A percentile compares a stretch with the other conserved stretches of the same genome.
Conservation (phyloP, 768 basidiomycete species). For the Nidula microcarpa region DNA sequence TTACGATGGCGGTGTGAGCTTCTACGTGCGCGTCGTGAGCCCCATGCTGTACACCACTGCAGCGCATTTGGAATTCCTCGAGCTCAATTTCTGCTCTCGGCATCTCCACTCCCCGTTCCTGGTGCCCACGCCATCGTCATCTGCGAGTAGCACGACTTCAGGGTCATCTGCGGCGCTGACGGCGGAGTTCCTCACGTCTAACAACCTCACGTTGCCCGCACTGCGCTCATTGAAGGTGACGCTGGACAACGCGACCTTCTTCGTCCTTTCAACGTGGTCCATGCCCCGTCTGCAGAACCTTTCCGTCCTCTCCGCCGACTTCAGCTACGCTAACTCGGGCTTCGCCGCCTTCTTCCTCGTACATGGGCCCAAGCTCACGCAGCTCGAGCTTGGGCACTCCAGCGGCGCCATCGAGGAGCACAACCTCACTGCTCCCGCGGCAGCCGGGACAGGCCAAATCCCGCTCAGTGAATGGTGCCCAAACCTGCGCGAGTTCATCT, state of each 20-base stretch:
- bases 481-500: constrained; percentile 66
- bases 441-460: constrained; percentile 12
- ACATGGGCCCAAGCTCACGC: constrained; percentile 58
- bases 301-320: constrained; percentile 68
- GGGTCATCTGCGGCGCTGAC: background rate
- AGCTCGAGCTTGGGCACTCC: constrained; percentile 74
- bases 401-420: constrained; percentile 65
- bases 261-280: constrained; percentile 60
- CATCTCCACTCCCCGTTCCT: constrained; percentile 27
- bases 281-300: constrained; percentile 64
- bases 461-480: constrained; percentile 70
- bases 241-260: constrained; percentile 69
- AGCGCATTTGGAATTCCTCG: constrained; percentile 60
- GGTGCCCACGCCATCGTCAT: constrained; percentile 6
- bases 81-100: constrained; percentile 58
- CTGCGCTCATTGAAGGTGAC: constrained; percentile 68
- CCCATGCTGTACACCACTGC: constrained; percentile 51
- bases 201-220: constrained; percentile 48
- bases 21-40: constrained; percentile 52
- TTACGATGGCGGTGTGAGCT: constrained; percentile 38
- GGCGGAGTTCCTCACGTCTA: background rate
- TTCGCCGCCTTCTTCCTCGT: constrained; percentile 64
- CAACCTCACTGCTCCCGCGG: constrained; percentile 45
- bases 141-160: background rate
- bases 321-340: constrained; percentile 62